phyloP scores from a whole-genome alignment of 148 eudicot species.

The Euryodendron excelsum region DNA sequence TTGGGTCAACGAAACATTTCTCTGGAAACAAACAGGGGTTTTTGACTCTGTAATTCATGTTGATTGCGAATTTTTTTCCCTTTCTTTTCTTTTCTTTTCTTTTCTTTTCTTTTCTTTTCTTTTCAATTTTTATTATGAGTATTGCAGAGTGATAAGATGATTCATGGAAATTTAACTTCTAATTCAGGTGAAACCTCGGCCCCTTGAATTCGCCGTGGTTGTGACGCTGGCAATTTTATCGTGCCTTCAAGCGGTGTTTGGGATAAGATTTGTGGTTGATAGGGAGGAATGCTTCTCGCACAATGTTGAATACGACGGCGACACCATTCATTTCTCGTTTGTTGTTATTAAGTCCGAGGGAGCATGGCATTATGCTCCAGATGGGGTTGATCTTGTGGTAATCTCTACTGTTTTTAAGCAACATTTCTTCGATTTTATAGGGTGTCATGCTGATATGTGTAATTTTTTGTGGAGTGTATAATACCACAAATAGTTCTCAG shows the following conservation, averaged over 20 bases:
- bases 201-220: not conserved
- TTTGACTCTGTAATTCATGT: not conserved
- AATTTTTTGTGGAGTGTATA: not conserved
- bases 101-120: not conserved
- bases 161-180: not conserved
- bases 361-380: slow-evolving; percentile 61
- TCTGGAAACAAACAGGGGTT: not conserved
- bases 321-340: slow-evolving; percentile 68
- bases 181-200: slow-evolving; percentile 21
- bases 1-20: not conserved
- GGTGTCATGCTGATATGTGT: no score
- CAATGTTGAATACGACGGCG: slow-evolving; percentile 69
- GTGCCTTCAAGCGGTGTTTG: slow-evolving; percentile 41
- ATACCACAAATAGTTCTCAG: not conserved
- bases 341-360: slow-evolving; percentile 83
- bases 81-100: not conserved
- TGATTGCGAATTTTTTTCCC: not conserved
- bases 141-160: not conserved
- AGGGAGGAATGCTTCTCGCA: slow-evolving; percentile 91
- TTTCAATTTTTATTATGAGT: not conserved
- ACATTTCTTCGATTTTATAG: not conserved
- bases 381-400: slow-evolving; percentile 93
- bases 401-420: slow-evolving; percentile 10
- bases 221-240: slow-evolving; percentile 34
- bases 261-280: slow-evolving; percentile 82